Evolutionary conservation across 257 asterid species (phyloP).

Genomic region (Thymus quinquecostatus): DNA sequence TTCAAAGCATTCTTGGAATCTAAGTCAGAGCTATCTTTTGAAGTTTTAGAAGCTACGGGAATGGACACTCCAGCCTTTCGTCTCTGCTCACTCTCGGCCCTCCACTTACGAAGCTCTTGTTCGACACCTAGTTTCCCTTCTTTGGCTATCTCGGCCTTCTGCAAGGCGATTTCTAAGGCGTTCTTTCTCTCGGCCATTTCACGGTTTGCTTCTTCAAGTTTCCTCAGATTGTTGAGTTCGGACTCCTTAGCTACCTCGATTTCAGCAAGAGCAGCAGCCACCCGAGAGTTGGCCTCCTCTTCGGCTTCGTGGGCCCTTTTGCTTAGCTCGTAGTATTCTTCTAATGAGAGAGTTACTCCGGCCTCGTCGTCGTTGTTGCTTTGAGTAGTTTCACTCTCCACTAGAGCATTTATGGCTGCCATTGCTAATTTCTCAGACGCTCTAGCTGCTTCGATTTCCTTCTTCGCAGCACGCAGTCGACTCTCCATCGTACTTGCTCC

Average conservation of each 20-base stretch:
- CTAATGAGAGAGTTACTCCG: constrained; percentile 68
- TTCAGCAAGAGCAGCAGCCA: constrained; percentile 69
- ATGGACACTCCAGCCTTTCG: constrained; percentile 58
- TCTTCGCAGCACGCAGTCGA: constrained; percentile 67
- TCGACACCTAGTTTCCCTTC: constrained; percentile 80
- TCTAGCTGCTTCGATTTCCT: constrained; percentile 94
- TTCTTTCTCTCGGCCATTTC: constrained; percentile 59
- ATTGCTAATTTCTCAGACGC: constrained; percentile 86
- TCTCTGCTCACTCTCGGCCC: constrained; percentile 79
- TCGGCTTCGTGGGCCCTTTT: constrained; percentile 88
- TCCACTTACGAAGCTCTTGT: constrained; percentile 85
- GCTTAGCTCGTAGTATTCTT: constrained; percentile 89
- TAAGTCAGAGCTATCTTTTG: constrained; percentile 47
- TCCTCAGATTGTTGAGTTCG: constrained; percentile 63
- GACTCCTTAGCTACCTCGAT: constrained; percentile 84
- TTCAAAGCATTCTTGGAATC: constrained; percentile 38
- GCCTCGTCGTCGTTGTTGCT: constrained; percentile 44
- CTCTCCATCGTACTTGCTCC: constrained; percentile 66
- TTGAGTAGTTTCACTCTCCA: constrained; percentile 74
- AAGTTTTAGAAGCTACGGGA: constrained; percentile 35
- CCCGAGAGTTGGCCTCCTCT: constrained; percentile 67
- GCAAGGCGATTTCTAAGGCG: constrained; percentile 56
- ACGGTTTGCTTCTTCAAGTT: constrained; percentile 70
- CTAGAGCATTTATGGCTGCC: constrained; percentile 77
- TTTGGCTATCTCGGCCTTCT: constrained; percentile 75